Evolutionary conservation across 2,329 filamentous ascomycete genomes (phyloP).

Genomic region (Microdochium trichocladiopsis): DNA sequence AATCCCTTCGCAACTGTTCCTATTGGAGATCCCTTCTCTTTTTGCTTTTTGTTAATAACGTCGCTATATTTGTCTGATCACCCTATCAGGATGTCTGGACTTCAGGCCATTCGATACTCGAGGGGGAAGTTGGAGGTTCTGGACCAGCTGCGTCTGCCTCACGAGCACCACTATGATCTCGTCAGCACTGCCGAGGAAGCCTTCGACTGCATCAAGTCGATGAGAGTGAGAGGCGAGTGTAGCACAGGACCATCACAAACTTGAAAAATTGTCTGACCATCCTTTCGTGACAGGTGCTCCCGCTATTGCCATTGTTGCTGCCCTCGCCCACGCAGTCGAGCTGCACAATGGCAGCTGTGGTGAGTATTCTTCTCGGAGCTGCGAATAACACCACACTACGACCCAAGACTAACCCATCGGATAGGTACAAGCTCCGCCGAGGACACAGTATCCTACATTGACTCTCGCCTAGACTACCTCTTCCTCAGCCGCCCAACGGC

Average conservation of each 20-base stretch:
- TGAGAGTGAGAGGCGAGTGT: constrained; percentile 59
- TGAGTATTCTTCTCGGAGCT: constrained; percentile 23
- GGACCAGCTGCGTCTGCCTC: constrained; percentile 76
- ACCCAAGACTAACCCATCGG: no score
- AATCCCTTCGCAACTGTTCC: no score
- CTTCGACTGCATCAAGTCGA: constrained; percentile 75
- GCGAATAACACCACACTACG: no score
- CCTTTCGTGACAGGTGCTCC: constrained; percentile 56
- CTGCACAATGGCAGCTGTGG: constrained; percentile 49
- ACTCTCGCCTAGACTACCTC: constrained; percentile 75
- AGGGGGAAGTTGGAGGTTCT: constrained; percentile 69
- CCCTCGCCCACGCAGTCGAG: constrained; percentile 81
- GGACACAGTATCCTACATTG: constrained; percentile 65
- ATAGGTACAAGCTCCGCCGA: constrained; percentile 31
- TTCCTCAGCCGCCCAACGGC: constrained; percentile 87
- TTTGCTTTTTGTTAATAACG: neutral
- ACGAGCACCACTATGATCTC: constrained; percentile 71
- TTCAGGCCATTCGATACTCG: constrained; percentile 73
- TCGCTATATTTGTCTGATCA: neutral
- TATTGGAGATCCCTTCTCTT: no score
- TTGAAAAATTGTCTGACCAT: neutral
- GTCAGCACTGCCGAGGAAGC: constrained; percentile 66
- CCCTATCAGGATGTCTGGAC: constrained; percentile 37
- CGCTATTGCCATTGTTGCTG: constrained; percentile 96
- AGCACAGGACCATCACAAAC: constrained; percentile 4